Evolutionary conservation across 1,139 yeast genomes (phyloP).

Genomic region (Geotrichum histeridarum): DNA sequence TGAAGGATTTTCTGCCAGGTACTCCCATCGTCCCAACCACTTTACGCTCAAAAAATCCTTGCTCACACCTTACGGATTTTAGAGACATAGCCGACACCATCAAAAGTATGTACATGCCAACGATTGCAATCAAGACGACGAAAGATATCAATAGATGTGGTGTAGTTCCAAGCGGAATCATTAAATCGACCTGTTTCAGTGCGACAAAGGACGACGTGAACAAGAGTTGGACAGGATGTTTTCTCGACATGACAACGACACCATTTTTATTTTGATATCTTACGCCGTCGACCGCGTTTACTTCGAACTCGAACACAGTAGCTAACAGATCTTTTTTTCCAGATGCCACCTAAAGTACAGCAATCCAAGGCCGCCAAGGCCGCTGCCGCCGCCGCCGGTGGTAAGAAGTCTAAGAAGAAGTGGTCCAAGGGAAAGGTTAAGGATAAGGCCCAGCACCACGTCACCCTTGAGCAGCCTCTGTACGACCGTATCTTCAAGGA

Average conservation of each 20-base stretch:
- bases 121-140: neutral
- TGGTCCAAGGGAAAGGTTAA: slow-evolving; percentile 99
- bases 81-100: slow-evolving; percentile 11
- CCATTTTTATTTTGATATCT: no score
- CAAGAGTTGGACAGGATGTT: neutral
- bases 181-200: no score
- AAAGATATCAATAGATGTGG: neutral
- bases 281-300: neutral
- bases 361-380: slow-evolving; percentile 99
- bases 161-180: no score
- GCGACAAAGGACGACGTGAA: neutral
- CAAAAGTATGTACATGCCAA: slow-evolving; percentile 1
- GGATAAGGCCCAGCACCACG: slow-evolving; percentile 99
- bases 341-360: slow-evolving; percentile 99
- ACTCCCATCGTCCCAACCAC: neutral
- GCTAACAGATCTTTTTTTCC: neutral
- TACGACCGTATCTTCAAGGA: slow-evolving; percentile 99
- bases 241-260: no score
- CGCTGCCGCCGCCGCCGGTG: slow-evolving; percentile 99
- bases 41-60: slow-evolving; percentile 2
- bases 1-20: neutral
- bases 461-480: slow-evolving; percentile 95
- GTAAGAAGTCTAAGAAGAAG: slow-evolving; percentile 99
- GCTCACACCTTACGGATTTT: slow-evolving; percentile 10
- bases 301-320: neutral